phyloP scores from a whole-genome alignment of 2,329 filamentous ascomycete genomes.

The Penicillium sp. region DNA sequence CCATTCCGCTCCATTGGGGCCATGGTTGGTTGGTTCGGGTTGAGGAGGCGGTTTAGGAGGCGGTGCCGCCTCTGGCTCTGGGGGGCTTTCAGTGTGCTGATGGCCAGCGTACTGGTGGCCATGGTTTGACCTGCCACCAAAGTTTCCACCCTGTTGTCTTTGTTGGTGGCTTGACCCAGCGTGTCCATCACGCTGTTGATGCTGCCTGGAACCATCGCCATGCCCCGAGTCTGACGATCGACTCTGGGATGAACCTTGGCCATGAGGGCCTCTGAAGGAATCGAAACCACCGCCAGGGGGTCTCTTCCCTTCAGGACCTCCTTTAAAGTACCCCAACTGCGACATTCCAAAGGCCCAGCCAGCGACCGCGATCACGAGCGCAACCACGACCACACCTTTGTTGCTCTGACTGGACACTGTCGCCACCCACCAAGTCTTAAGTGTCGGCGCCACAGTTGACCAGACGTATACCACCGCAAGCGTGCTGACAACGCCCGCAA shows the following conservation, averaged over 20 bases:
- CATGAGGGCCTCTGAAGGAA: slow-evolving; percentile 16
- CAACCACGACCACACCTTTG: slow-evolving; percentile 64
- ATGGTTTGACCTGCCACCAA: slow-evolving; percentile 23
- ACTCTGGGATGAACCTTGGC: slow-evolving; percentile 13
- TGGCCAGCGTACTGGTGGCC: slow-evolving; percentile 31
- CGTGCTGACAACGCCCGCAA: slow-evolving; percentile 75
- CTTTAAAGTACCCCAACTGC: slow-evolving; percentile 42
- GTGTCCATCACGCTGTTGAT: slow-evolving; percentile 3
- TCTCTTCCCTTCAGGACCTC: slow-evolving; percentile 2
- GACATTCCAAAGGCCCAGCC: slow-evolving; percentile 71
- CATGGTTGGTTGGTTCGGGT: slow-evolving; percentile 10
- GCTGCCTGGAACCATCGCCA: slow-evolving; percentile 21
- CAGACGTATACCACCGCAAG: slow-evolving; percentile 67
- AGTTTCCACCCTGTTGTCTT: slow-evolving; percentile 25
- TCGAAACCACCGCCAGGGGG: slow-evolving; percentile 16
- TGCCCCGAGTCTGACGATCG: slow-evolving; percentile 21
- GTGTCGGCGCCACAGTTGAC: slow-evolving; percentile 64
- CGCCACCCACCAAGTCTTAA: slow-evolving; percentile 66
- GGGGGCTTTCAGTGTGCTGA: slow-evolving; percentile 23
- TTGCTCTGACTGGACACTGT: slow-evolving; percentile 68
- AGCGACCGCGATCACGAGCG: slow-evolving; percentile 66
- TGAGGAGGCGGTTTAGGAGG: slow-evolving; percentile 13
- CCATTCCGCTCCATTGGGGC: slow-evolving; percentile 19
- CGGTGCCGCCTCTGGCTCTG: not conserved
- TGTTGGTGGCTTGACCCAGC: slow-evolving; percentile 9